A percentile compares a stretch with the other conserved stretches of the same genome.
Conservation (phyloP, 169 alveolate species). For the Plasmodium coatneyi region DNA sequence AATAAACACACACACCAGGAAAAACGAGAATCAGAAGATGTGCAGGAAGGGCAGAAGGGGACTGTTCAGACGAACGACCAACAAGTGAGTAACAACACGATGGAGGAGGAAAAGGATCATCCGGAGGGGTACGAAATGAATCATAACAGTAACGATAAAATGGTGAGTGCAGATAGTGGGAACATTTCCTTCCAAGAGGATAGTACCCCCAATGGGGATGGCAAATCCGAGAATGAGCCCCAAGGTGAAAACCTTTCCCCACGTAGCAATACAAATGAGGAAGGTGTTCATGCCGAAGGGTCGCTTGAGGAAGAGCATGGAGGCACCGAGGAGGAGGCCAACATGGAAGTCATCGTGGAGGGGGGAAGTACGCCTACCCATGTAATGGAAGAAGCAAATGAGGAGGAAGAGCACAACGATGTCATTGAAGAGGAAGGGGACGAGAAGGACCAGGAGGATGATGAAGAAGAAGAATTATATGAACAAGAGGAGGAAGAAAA, state of each 20-base stretch:
- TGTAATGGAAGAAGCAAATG: not conserved
- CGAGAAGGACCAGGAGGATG: not conserved
- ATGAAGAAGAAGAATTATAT: not conserved
- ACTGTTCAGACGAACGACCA: not conserved
- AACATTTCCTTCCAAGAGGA: not conserved
- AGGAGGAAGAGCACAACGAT: not conserved
- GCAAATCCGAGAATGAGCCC: not conserved
- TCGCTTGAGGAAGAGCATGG: not conserved
- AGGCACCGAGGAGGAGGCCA: not conserved
- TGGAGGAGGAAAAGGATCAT: not conserved
- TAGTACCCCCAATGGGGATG: not conserved
- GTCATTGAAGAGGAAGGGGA: not conserved
- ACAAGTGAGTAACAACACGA: not conserved
- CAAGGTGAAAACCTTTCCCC: not conserved
- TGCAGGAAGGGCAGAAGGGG: not conserved
- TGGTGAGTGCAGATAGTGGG: not conserved
- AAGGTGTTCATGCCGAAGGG: not conserved
- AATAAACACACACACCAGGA: not conserved
- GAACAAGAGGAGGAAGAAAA: too few relatives aligned
- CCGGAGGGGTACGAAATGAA: not conserved
- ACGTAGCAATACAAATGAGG: not conserved
- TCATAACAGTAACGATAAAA: not conserved
- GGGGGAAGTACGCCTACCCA: not conserved
- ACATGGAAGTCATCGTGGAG: not conserved
- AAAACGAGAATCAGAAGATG: not conserved